Base-by-base conservation (phyloP, 1,284 basidiomycete genomes). In the Boletus hoseneyae region DNA sequence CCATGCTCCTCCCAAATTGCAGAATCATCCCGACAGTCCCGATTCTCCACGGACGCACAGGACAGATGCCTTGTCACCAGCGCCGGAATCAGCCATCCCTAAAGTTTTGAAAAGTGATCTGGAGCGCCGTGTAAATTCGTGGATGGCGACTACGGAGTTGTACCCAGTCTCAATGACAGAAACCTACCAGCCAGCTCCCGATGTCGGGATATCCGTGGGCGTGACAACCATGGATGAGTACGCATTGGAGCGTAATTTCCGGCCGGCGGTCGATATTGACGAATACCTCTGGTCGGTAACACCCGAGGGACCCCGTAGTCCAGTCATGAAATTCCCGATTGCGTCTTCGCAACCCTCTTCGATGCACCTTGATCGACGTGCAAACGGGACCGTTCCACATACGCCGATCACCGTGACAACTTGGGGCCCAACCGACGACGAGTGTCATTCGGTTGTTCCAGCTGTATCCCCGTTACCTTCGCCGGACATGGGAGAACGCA, bases 271-370 rank as follows among this genome's bases (percentile, higher is more conserved):
- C 38, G 76, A 82, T 54, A 63, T 85, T 19, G 80, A 81, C 36
- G 84, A 87, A 57, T 87, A 75, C 58, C 61, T 73, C 11, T 90
- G 83, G 81, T 84, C 85, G 5, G 71, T 82, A 16, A 80, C 83
- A 5, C 86, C 86, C 12, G 67, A 63, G 2, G 84, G 83, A 5
- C 85, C 85, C 23, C 70, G 67, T 18, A 76, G 77, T 57, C 68
- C 68, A 48, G 65, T 70, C 35, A 58, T 64, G 27, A 61, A 69
- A 35, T 74, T 72, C 10, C 62, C 67, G 9, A 51, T 66, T 16
- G 66, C 70, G 3, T 72, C 70, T 65, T 64, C 65, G 56, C 70
- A 62, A 39, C 63, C 73, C 27, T 46, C 63, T 70, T 42, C 82
- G 7, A 67, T 84, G 12, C 79, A 83, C 60, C 61, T 85, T 29